A percentile compares a stretch with the other conserved stretches of the same genome.
Evolutionary conservation across 2,329 filamentous ascomycete genomes (phyloP).

Genomic region (Juglanconis sp.): DNA sequence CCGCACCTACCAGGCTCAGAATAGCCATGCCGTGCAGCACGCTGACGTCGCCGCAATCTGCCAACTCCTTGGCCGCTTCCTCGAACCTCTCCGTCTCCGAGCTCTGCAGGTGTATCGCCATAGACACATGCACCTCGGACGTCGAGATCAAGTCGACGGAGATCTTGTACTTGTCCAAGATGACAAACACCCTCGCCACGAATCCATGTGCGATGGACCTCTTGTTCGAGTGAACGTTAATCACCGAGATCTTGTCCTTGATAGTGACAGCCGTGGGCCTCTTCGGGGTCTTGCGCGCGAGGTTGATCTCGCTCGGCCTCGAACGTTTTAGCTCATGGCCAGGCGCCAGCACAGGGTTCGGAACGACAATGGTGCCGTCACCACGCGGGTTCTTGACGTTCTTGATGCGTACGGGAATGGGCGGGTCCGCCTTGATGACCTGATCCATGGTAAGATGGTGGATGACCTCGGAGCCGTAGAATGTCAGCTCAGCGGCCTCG

Average conservation of each 20-base stretch:
- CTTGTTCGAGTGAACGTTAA: conserved; percentile 98
- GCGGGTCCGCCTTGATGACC: conserved; percentile 73
- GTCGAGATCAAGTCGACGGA: conserved; percentile 96
- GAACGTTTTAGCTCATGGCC: conserved; percentile 57
- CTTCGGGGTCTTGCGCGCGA: conserved; percentile 60
- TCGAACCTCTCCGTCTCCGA: conserved; percentile 60
- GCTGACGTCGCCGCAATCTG: conserved; percentile 83
- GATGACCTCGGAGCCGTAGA: conserved; percentile 93
- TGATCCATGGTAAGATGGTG: conserved; percentile 99
- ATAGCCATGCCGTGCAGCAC: conserved; percentile 92
- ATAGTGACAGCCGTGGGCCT: conserved; percentile 89
- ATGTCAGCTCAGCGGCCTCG: conserved; percentile 93
- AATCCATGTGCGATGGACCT: conserved; percentile 94
- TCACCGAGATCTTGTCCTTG: conserved; percentile 93
- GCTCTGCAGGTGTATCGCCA: conserved; percentile 86
- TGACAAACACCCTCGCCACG: conserved; percentile 88
- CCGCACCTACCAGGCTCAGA: conserved; percentile 85
- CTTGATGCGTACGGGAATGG: conserved; percentile 85
- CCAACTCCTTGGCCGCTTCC: conserved; percentile 67
- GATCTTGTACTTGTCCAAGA: conserved; percentile 80
- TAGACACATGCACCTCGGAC: conserved; percentile 93
- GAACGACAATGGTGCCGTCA: conserved; percentile 77
- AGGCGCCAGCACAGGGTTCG: conserved; percentile 59
- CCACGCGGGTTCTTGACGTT: conserved; percentile 85
- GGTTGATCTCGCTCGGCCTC: conserved; percentile 34